Base-by-base conservation (phyloP, 495 filamentous ascomycete genomes). In the Penicillium samsonianum region DNA sequence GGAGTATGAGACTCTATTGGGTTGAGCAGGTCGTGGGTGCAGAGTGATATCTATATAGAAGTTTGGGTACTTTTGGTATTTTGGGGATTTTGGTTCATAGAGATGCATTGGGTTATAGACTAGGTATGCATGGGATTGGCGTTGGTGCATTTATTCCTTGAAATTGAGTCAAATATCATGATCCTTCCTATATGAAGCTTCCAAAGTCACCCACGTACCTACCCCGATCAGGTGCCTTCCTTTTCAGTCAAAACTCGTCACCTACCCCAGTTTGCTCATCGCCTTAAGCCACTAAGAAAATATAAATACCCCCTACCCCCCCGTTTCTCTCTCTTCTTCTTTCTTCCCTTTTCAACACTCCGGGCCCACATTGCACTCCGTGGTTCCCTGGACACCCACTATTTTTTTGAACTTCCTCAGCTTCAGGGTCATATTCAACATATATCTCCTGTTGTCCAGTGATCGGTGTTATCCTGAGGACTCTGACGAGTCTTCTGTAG, bases 1-100 rank as follows among this genome's bases (percentile, higher is more conserved):
- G 76, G 76, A 65, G 61, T 16, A 74, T 73, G 59, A 62, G 71
- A 40, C 53, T 82, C 40, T 81, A 80, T 59, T 75, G 50, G 48
- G 9, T 40, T 42, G 55, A 42, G 35, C n/a, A 17, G 12, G 19
- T 12, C 22, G 20, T 11, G 4, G 30, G 8, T 4, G 25, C 31
- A 19, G 23, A 31, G 5, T 53, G 25, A 42, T 40, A 12, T 16
- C 17, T 5, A 43, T 40, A 28, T n/a, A n/a, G n/a, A n/a, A n/a
- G n/a, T n/a, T n/a, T n/a, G n/a, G n/a, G n/a, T n/a, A n/a, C n/a
- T n/a, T n/a, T 42, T 20, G n/a, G 9, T 16, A 1, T 41, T 40
- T 37, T n/a, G 16, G 35, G 35, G 14, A 37, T 37, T 37, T 35
- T 37, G 16, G 35, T 37, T 37, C 5, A 37, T 37, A 37, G 16